Percentiles rank a stretch among this genome's conserved stretches.
Conservation (phyloP, 148 eudicot species). For the Rhododendron griersonianum region DNA sequence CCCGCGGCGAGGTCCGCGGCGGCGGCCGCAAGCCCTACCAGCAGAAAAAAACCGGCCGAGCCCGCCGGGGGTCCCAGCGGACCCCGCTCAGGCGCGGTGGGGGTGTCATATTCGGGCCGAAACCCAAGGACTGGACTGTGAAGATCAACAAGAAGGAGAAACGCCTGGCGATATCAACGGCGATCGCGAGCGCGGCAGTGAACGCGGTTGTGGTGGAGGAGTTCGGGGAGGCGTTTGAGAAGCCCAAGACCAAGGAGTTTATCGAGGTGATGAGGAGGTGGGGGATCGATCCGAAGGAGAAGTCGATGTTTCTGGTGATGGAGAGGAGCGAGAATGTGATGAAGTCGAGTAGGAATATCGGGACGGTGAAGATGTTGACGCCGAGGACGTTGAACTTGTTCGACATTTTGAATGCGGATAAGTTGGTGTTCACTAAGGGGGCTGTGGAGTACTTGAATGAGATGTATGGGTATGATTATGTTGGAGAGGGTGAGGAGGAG, state of each 20-base stretch:
- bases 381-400: conserved; percentile 86
- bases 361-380: conserved; percentile 80
- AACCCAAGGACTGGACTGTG: conserved; percentile 82
- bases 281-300: conserved; percentile 83
- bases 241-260: conserved; percentile 89
- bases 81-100: conserved; percentile 90
- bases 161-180: conserved; percentile 77
- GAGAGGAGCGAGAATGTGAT: conserved; percentile 70
- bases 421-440: conserved; percentile 54
- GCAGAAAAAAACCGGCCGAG: conserved; percentile 87
- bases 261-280: conserved; percentile 66
- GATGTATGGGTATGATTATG: conserved; percentile 63
- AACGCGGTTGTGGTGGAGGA: conserved; percentile 72
- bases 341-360: conserved; percentile 78
- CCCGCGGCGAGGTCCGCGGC: conserved; percentile 86
- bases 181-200: conserved; percentile 55
- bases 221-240: conserved; percentile 58
- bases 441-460: conserved; percentile 85
- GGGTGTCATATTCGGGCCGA: conserved; percentile 85
- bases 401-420: conserved; percentile 77
- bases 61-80: conserved; percentile 73
- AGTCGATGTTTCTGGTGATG: conserved; percentile 61
- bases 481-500: conserved; percentile 38
- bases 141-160: conserved; percentile 91
- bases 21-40: conserved; percentile 83